Conservation (phyloP, 163 green algal genomes). For the Chlorella variabilis region DNA sequence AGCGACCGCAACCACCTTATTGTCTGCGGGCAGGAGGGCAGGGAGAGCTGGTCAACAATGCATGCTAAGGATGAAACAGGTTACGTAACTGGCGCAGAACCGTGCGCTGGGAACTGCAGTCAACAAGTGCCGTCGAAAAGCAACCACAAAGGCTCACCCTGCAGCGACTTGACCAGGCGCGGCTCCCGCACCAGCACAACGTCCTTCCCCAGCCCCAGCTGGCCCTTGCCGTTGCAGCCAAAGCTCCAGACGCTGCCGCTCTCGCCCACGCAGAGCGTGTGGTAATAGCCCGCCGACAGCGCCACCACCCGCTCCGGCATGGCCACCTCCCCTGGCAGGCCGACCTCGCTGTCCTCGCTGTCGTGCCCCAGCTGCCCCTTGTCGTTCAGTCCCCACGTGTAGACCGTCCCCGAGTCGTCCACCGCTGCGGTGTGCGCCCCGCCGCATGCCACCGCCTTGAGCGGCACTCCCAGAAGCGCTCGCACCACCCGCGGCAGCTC, state of each 20-base stretch:
- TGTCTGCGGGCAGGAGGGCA: slow-evolving; percentile 17
- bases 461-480: slow-evolving; percentile 46
- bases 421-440: slow-evolving; percentile 77
- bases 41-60: not conserved
- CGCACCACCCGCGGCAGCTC: slow-evolving; percentile 52
- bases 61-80: too few relatives aligned
- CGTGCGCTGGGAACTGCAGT: too few relatives aligned
- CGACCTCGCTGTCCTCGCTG: slow-evolving; percentile 49
- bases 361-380: slow-evolving; percentile 68
- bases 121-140: not conserved
- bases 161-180: slow-evolving; percentile 31
- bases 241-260: slow-evolving; percentile 68
- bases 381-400: slow-evolving; percentile 71
- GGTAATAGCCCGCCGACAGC: slow-evolving; percentile 82
- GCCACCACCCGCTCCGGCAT: slow-evolving; percentile 64
- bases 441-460: slow-evolving; percentile 68
- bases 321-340: slow-evolving; percentile 59
- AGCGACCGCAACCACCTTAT: slow-evolving; percentile 46
- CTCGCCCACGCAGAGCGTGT: slow-evolving; percentile 74
- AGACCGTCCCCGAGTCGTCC: slow-evolving; percentile 58
- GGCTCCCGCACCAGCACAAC: slow-evolving; percentile 18
- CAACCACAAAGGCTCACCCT: not conserved
- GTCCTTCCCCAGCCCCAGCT: slow-evolving; percentile 69
- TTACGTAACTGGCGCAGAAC: too few relatives aligned
- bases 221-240: slow-evolving; percentile 59